phyloP scores from a whole-genome alignment of 129 eudicot species.

The Rutidosis leptorrhynchoides region DNA sequence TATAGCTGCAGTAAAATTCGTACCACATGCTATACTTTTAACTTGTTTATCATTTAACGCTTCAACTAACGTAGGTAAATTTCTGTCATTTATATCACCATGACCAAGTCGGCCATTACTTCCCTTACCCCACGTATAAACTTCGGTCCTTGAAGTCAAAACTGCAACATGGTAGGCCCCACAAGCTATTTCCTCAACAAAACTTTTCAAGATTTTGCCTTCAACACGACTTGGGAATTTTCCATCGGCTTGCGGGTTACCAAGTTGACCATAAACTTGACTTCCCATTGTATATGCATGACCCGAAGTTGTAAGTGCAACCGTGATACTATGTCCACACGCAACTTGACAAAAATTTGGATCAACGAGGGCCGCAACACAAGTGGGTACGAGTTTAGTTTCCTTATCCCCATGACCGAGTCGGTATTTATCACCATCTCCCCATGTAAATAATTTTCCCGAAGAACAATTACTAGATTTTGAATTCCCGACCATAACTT shows the following conservation, averaged over 20 bases:
- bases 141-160: conserved; percentile 92
- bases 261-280: conserved; percentile 97
- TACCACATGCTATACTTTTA: conserved; percentile 88
- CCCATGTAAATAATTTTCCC: conserved; percentile 94
- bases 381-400: conserved; percentile 90
- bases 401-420: conserved; percentile 97
- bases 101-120: conserved; percentile 93
- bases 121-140: conserved; percentile 98
- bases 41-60: conserved; percentile 91
- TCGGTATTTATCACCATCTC: conserved; percentile 92
- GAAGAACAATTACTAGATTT: conserved; percentile 91
- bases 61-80: conserved; percentile 74
- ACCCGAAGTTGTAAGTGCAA: conserved; percentile 89
- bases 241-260: conserved; percentile 86
- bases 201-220: conserved; percentile 69
- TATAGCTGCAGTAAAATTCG: conserved; percentile 93
- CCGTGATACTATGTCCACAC: conserved; percentile 94
- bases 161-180: conserved; percentile 97
- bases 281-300: conserved; percentile 95
- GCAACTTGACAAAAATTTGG: conserved; percentile 93
- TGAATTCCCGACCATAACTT: conserved; percentile 91
- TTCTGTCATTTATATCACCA: conserved; percentile 80
- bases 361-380: conserved; percentile 95
- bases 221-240: conserved; percentile 77
- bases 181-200: conserved; percentile 95